Evolutionary conservation across 495 filamentous ascomycete species (phyloP).

Genomic region (Xylaria scruposa): DNA sequence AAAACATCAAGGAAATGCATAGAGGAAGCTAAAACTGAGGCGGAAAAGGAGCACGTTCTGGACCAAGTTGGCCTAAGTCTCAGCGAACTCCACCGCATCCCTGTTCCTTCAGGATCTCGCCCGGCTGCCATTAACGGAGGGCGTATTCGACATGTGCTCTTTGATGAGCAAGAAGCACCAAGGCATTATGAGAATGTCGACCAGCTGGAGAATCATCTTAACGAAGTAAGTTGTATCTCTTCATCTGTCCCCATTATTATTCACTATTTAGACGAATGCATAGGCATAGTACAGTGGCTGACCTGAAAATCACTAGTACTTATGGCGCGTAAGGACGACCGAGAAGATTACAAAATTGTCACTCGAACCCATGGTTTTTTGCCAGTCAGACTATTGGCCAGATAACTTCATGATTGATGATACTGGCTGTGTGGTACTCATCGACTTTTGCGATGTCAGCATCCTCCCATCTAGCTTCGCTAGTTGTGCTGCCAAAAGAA

Average conservation of each 20-base stretch:
- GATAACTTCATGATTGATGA: conserved; percentile 10
- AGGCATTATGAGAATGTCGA: conserved; percentile 12
- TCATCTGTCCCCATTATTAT: background rate
- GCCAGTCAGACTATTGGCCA: conserved; percentile 3
- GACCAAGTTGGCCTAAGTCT: background rate
- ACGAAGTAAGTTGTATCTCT: background rate
- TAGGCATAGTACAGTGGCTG: background rate
- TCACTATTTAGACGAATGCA: background rate
- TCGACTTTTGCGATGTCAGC: conserved; percentile 1
- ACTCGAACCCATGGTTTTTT: background rate
- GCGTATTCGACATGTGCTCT: background rate
- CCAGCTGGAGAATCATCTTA: background rate
- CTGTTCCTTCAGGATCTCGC: background rate
- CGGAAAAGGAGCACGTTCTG: background rate
- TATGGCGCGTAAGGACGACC: background rate
- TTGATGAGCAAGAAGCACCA: conserved; percentile 11
- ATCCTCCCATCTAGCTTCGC: conserved; percentile 9
- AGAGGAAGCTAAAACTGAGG: background rate
- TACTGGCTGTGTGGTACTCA: background rate
- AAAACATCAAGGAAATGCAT: background rate
- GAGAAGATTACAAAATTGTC: background rate
- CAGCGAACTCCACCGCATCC: conserved; percentile 10
- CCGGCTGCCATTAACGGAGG: conserved; percentile 1
- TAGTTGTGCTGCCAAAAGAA: background rate
- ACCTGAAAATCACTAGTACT: background rate